Evolutionary conservation across 345 rosid species (phyloP).

Genomic region (Populus euphratica): DNA sequence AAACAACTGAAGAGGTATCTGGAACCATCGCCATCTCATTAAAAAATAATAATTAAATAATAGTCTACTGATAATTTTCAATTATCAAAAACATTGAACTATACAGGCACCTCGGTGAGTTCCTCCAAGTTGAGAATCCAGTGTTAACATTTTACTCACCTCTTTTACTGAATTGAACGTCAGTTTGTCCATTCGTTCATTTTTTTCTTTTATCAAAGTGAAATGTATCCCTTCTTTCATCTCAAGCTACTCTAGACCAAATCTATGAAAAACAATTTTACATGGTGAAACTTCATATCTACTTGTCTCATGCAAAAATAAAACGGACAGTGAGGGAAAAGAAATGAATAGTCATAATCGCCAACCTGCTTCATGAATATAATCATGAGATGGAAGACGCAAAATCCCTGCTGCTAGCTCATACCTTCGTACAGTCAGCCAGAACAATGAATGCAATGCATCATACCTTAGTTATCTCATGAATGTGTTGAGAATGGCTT

Average conservation of each 20-base stretch:
- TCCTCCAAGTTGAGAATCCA: not conserved
- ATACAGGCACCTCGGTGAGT: slow-evolving; percentile 1
- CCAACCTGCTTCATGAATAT: slow-evolving; percentile 13
- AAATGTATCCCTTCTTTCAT: slow-evolving; percentile 13
- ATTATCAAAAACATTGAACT: not conserved
- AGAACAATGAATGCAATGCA: slow-evolving; percentile 10
- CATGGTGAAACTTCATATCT: not conserved
- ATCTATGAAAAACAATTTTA: slow-evolving; percentile 6
- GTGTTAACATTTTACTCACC: slow-evolving; percentile 9
- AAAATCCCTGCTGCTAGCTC: slow-evolving; percentile 13
- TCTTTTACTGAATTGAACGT: slow-evolving; percentile 5
- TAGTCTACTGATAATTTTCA: not conserved
- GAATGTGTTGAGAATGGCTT: slow-evolving; percentile 82
- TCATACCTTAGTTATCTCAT: slow-evolving; percentile 48
- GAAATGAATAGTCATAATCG: not conserved
- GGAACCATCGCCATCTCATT: not conserved
- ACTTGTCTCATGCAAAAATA: not conserved
- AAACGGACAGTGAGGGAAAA: not conserved
- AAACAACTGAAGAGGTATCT: not conserved
- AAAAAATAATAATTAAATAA: no score
- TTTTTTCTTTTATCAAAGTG: not conserved
- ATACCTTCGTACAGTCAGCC: slow-evolving; percentile 1
- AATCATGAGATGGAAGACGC: not conserved
- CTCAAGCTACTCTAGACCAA: slow-evolving; percentile 15
- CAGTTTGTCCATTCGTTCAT: not conserved